Evolutionary conservation across 2,329 filamentous ascomycete genomes (phyloP).

Genomic region (Fusarium liriodendri): DNA sequence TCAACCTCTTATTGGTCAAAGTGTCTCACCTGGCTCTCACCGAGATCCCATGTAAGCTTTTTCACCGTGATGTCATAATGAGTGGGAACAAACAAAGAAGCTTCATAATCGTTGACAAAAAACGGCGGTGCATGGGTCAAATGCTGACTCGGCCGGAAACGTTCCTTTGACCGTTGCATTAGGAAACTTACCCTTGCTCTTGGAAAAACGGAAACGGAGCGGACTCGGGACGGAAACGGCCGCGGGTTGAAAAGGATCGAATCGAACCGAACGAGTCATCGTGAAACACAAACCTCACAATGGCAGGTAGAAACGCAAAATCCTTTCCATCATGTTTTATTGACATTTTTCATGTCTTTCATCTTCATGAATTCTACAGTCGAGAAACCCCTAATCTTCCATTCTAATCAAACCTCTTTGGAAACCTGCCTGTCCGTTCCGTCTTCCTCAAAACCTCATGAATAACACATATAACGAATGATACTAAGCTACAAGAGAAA

Average conservation of each 20-base stretch:
- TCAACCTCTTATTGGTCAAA: constrained; percentile 28
- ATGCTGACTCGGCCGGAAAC: constrained; percentile 6
- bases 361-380: background rate
- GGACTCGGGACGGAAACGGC: background rate
- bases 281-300: background rate
- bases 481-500: constrained; percentile 10
- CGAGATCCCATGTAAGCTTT: background rate
- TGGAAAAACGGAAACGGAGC: background rate
- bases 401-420: constrained; percentile 10
- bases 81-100: background rate
- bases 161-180: constrained; percentile 2
- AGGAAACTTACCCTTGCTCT: background rate
- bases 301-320: background rate
- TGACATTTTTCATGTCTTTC: constrained; percentile 11
- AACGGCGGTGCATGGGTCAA: background rate
- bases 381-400: background rate
- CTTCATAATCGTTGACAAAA: constrained; percentile 2
- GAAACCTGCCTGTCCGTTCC: background rate
- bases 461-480: constrained; percentile 33
- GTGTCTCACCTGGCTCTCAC: background rate
- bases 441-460: background rate
- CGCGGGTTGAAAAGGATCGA: background rate
- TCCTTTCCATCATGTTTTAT: constrained; percentile 14
- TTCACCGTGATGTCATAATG: constrained; percentile 34
- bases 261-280: constrained; percentile 4